A percentile compares a stretch with the other conserved stretches of the same genome.
These are phyloP conservation scores for Teratosphaeria gauchensis DNA, from an alignment of 2,329 filamentous ascomycete species.

Conservation along the genomic window DNA sequence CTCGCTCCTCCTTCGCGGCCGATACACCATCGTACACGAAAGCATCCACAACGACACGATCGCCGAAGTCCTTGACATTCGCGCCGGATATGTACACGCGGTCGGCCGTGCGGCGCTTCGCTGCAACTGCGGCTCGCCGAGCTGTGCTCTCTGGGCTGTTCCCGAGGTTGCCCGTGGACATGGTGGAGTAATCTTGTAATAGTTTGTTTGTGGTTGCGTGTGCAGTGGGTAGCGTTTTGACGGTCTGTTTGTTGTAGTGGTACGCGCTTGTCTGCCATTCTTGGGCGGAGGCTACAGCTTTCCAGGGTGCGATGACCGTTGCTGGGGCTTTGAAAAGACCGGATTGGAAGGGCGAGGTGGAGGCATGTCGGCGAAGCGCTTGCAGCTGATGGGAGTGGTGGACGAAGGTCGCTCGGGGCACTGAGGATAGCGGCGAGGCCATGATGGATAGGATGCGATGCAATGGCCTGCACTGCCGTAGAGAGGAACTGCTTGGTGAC, in stretches of 20 bases:
- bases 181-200: slow-evolving; percentile 10
- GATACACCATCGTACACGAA: slow-evolving; percentile 12
- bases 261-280: slow-evolving; percentile 18
- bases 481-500: background rate
- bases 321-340: slow-evolving; percentile 4
- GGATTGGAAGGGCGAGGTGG: slow-evolving; percentile 1
- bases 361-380: slow-evolving; percentile 2
- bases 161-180: slow-evolving; percentile 1
- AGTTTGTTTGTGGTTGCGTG: slow-evolving; percentile 10
- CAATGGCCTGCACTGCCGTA: background rate
- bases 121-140: slow-evolving; percentile 4
- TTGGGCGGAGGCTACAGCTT: slow-evolving; percentile 10
- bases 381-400: slow-evolving; percentile 5
- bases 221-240: slow-evolving; percentile 13
- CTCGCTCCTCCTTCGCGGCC: slow-evolving; percentile 5
- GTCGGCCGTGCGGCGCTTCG: slow-evolving; percentile 6
- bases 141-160: slow-evolving; percentile 3
- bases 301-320: slow-evolving; percentile 9
- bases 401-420: slow-evolving; percentile 4
- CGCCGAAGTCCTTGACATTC: slow-evolving; percentile 14
- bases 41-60: slow-evolving; percentile 12
- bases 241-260: slow-evolving; percentile 14
- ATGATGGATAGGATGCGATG: background rate
- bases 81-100: slow-evolving; percentile 10
- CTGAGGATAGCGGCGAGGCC: slow-evolving; percentile 2